Conservation (phyloP, 768 basidiomycete species). For the Pleurotus tuber-regium region DNA sequence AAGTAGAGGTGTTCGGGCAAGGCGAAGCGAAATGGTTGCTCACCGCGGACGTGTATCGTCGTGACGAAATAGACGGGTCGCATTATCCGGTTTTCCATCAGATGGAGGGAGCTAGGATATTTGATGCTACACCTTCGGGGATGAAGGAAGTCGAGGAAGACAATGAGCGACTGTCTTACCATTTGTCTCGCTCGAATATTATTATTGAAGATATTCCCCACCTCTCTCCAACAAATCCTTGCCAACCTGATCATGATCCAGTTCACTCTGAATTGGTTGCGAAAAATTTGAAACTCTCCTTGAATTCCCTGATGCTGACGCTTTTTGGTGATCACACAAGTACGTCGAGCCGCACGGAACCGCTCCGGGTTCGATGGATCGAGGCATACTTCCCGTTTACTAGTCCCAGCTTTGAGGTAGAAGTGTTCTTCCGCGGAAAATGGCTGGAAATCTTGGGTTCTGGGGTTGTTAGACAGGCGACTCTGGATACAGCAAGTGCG, state of each 20-base stretch:
- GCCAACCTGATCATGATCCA: conserved; percentile 76
- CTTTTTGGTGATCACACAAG: too few relatives aligned
- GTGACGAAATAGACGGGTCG: conserved; percentile 96
- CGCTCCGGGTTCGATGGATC: conserved; percentile 92
- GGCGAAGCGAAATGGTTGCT: conserved; percentile 85
- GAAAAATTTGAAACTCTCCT: conserved; percentile 83
- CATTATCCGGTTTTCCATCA: conserved; percentile 99
- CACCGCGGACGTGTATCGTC: conserved; percentile 94
- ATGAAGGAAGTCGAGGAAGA: conserved; percentile 68
- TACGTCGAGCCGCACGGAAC: conserved; percentile 55
- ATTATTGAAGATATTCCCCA: conserved; percentile 84
- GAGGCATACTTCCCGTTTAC: conserved; percentile 99
- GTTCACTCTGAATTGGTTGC: conserved; percentile 68
- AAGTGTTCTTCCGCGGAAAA: conserved; percentile 93
- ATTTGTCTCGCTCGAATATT: conserved; percentile 73
- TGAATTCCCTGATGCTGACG: conserved; percentile 81
- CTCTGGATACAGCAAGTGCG: conserved; percentile 84
- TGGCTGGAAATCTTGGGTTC: conserved; percentile 97
- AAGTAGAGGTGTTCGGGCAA: conserved; percentile 83
- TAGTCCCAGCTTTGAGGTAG: conserved; percentile 95
- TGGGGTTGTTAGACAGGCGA: conserved; percentile 88
- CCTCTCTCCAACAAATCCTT: conserved; percentile 73
- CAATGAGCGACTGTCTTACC: conserved; percentile 57
- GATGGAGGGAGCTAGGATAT: conserved; percentile 91
- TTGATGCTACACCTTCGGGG: conserved; percentile 53